phyloP scores from a whole-genome alignment of 768 basidiomycete species.

The Sporobolomyces roseus region DNA sequence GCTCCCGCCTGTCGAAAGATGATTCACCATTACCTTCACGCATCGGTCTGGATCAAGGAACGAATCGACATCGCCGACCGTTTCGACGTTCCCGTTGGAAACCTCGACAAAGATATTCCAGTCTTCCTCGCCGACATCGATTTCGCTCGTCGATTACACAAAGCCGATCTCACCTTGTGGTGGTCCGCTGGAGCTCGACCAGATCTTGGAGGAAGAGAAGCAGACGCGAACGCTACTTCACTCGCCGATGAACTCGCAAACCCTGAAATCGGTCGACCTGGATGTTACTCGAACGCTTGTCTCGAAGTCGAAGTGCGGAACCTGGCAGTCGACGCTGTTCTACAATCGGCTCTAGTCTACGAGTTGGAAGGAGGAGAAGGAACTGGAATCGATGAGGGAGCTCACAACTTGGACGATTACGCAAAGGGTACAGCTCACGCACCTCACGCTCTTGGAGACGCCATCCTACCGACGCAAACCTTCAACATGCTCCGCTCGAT shows the following conservation, averaged over 20 bases:
- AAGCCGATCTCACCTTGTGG: conserved; percentile 91
- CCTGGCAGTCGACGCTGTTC: conserved; percentile 85
- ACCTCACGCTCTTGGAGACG: conserved; percentile 80
- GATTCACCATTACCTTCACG: conserved; percentile 71
- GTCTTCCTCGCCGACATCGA: conserved; percentile 82
- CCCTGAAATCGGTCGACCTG: conserved; percentile 77
- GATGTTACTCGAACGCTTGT: conserved; percentile 88
- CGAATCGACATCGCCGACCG: conserved; percentile 76
- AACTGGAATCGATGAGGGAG: conserved; percentile 70
- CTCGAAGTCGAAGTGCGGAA: conserved; percentile 84
- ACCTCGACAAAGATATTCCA: conserved; percentile 84
- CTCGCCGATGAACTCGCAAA: conserved; percentile 68
- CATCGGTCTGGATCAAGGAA: conserved; percentile 75
- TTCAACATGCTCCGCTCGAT: conserved; percentile 79
- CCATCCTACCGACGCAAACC: conserved; percentile 77
- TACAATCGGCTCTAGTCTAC: conserved; percentile 91
- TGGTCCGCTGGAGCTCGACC: conserved; percentile 87
- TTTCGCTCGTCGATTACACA: conserved; percentile 78
- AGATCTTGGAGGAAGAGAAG: conserved; percentile 88
- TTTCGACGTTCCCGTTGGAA: conserved; percentile 77
- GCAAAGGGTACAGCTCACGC: conserved; percentile 58
- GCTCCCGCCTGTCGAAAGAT: conserved; percentile 73
- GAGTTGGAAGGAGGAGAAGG: conserved; percentile 82
- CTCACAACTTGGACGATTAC: conserved; percentile 86
- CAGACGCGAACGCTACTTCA: conserved; percentile 64